A percentile compares a stretch with the other conserved stretches of the same genome.
Conservation (phyloP, 345 rosid genomes). For the Lepidium africanum region DNA sequence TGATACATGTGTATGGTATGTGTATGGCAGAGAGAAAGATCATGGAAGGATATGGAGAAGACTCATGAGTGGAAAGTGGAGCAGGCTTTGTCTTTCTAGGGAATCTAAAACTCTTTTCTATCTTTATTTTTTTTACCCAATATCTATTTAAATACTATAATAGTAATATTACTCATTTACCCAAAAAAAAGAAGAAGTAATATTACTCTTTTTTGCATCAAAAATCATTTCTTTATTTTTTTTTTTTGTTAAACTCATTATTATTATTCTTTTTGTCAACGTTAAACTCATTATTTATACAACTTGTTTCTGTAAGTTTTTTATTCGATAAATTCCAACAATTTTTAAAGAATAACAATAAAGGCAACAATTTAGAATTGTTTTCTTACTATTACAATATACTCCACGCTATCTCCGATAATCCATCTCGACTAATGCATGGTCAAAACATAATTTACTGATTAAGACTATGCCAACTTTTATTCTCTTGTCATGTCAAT, state of each 20-base stretch:
- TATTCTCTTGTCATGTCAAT: neutral
- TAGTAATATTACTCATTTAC: too few species aligned
- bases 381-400: neutral
- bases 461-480: neutral
- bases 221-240: too few species aligned
- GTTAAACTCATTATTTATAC: too few species aligned
- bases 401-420: neutral
- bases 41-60: conserved; percentile 27
- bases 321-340: neutral
- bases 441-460: neutral
- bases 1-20: neutral
- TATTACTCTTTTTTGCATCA: too few species aligned
- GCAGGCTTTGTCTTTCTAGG: conserved; percentile 28
- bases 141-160: neutral
- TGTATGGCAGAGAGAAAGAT: conserved; percentile 13
- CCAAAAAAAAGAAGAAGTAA: too few species aligned
- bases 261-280: too few species aligned
- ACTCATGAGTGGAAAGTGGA: conserved; percentile 24
- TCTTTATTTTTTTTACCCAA: neutral
- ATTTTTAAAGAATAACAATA: neutral
- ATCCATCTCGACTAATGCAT: neutral
- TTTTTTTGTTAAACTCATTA: too few species aligned
- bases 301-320: neutral
- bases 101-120: conserved; percentile 9
- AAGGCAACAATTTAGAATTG: neutral